Conservation (phyloP, 768 basidiomycete genomes). For the Ramaria sp. region DNA sequence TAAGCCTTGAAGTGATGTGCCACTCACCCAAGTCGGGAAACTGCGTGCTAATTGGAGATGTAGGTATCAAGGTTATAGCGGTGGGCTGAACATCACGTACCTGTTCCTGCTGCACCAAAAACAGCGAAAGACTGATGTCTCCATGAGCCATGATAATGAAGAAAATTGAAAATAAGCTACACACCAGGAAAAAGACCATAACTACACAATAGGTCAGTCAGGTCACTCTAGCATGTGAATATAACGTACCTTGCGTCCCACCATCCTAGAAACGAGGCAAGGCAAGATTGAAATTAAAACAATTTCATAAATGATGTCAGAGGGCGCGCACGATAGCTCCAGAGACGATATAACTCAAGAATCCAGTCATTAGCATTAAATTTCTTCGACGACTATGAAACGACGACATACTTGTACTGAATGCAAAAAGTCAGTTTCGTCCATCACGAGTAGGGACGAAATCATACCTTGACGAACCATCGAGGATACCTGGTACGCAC, state of each 20-base stretch:
- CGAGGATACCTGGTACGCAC: slow-evolving; percentile 27
- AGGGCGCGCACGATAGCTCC: slow-evolving; percentile 19
- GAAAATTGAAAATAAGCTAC: not conserved
- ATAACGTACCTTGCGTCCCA: slow-evolving; percentile 22
- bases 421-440: not conserved
- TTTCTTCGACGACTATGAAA: not conserved
- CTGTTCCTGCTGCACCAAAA: slow-evolving; percentile 20
- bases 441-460: not conserved
- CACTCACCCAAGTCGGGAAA: slow-evolving; percentile 14
- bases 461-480: slow-evolving; percentile 26
- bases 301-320: not conserved
- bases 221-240: not conserved
- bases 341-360: slow-evolving; percentile 27
- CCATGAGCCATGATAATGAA: slow-evolving; percentile 11
- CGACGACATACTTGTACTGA: not conserved
- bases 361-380: not conserved
- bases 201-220: slow-evolving; percentile 1
- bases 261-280: slow-evolving; percentile 17
- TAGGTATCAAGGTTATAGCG: not conserved
- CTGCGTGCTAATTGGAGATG: slow-evolving; percentile 3
- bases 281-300: no score
- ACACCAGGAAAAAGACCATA: slow-evolving; percentile 13
- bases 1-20: not conserved
- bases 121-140: slow-evolving; percentile 16
- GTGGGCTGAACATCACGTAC: not conserved